Evolutionary conservation across 495 filamentous ascomycete species (phyloP), one percentile per base, ranked within the genome.

Genomic region (Chaetomium tenue): DNA sequence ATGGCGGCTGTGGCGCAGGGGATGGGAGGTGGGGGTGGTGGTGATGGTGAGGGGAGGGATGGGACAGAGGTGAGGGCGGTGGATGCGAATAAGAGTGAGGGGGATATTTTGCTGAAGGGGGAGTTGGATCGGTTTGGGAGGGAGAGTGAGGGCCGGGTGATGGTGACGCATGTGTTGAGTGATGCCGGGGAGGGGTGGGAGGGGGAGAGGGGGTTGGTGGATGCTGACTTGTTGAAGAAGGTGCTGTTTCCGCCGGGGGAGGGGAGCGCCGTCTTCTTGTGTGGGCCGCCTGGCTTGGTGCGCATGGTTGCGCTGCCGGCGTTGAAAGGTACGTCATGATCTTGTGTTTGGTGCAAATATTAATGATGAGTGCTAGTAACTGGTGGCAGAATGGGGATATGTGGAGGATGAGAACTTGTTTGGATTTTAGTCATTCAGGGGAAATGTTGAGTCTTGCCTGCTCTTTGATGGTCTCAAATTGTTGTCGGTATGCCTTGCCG

Each of bases 51-150:
- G 40, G 82, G 84, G 59, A 77, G 72, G 6, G 82, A 85, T 60
- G 76, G 72, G 6, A 84, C 83, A 3, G 68, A 80, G 64, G 68
- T 85, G 26, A 76, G 70, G 53, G 73, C 83, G 4, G 61, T 86
- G 54, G 86, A 78, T 71, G 89, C 86, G 63, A 91, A 91, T 74
- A 78, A 87, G 55, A 79, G 67, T 22, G 87, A 91, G 75, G 80
- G 86, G 23, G 89, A 92, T 66, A 89, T 91, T 52, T 77, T 92
- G 42, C 74, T 92, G 25, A 71, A 81, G 8, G 63, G 71, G 1
- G 78, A 86, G 60, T 74, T 85, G 0, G 82, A 85, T 16, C 62
- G 69, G 1, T 82, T 82, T 65, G 79, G 76, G 6, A 53, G 64
- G 37, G 65, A 63, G 11, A 79, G 76, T 50, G 76, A 75, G 0